Base-by-base conservation (phyloP, 768 basidiomycete genomes). In the Symmetrospora coprosmae region DNA sequence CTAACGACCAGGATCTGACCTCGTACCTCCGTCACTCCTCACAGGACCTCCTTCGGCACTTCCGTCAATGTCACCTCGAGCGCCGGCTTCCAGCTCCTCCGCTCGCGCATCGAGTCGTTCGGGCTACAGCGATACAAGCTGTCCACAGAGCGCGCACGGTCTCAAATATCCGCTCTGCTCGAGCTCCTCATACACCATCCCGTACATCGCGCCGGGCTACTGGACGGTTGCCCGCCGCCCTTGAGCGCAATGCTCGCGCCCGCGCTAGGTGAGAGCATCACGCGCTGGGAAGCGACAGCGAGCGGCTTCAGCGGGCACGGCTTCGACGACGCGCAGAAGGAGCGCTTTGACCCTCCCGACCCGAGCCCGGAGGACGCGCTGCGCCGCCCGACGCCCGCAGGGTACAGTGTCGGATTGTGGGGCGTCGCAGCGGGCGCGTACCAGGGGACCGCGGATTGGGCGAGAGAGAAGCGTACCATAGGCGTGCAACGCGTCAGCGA, bases 281-380 rank as follows among this genome's bases (percentile, higher is more conserved):
- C 55, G 19, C 55, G 55, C 14, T 58, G 55, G 55, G 55, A 58
- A 58, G 40, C 33, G n/a, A 30, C 43, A 58, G 55, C 41, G 46
- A 30, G 28, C 7, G 55, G 55, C 9, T 58, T 58, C 34, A 27
- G 28, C n/a, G 55, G 55, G 13, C 55, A 58, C 27, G 55, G 55
- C 9, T 58, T 58, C 30, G 55, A 58, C 33, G 55, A 58, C 37
- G 27, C 41, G 43, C 39, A 58, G n/a, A 58, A 58, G 43, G 55
- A 58, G 31, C 40, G 55, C 9, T 58, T 34, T 25, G 55, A 58
- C 38, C 49, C 49, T 31, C 30, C 43, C 37, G 25, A 30, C 9
- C 25, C 34, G 3, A 25, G 27, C 16, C 41, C 30, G n/a, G n/a
- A n/a, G n/a, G n/a, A n/a, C n/a, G n/a, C n/a, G n/a, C n/a, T n/a